Evolutionary conservation across 208 protist genomes (phyloP).

Genomic region (Balamuthia mandrillaris): DNA sequence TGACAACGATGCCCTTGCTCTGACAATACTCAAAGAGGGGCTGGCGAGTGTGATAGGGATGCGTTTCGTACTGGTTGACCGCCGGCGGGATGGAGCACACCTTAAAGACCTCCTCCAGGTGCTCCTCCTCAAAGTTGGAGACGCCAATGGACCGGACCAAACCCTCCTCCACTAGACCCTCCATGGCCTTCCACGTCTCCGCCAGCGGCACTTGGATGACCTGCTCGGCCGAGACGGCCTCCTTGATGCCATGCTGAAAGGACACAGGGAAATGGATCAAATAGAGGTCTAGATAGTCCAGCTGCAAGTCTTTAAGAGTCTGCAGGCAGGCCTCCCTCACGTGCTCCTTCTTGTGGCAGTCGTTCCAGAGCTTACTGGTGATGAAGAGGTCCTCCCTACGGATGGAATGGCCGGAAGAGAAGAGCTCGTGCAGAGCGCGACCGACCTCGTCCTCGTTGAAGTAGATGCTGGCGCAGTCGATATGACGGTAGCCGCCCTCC

Average conservation of each 20-base stretch:
- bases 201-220: not conserved
- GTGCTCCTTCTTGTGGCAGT: not conserved
- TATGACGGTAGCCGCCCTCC: not conserved
- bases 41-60: not conserved
- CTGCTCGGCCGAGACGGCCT: too few relatives aligned
- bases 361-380: conserved; percentile 8
- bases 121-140: not conserved
- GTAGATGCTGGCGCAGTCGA: not conserved
- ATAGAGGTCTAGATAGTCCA: not conserved
- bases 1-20: not conserved
- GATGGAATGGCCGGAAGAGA: not conserved
- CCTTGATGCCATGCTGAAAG: not conserved
- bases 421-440: not conserved
- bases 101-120: not conserved
- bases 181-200: not conserved
- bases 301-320: not conserved
- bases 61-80: conserved; percentile 7
- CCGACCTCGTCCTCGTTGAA: not conserved
- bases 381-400: not conserved
- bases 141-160: not conserved
- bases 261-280: not conserved
- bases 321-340: not conserved
- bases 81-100: not conserved
- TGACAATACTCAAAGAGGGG: not conserved
- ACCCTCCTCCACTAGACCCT: not conserved